Evolutionary conservation across 768 basidiomycete genomes (phyloP).

Genomic region (Cystofilobasidium bisporidii): DNA sequence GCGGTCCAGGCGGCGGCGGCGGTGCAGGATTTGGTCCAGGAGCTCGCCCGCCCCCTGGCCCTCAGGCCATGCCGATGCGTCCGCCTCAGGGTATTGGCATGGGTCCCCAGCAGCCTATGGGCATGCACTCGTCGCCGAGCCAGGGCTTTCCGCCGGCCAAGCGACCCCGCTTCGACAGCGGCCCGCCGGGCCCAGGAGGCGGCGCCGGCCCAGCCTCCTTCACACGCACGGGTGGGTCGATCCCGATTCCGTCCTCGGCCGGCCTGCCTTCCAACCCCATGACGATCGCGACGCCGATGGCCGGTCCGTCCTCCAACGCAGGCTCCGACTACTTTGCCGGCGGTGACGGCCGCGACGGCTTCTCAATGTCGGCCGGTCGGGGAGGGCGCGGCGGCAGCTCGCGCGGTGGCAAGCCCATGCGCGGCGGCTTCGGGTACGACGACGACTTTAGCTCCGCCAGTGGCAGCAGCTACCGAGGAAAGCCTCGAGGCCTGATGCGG

Average conservation of each 20-base stretch:
- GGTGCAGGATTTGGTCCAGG: background rate
- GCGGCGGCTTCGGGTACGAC: conserved; percentile 9
- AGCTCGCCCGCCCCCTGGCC: conserved; percentile 12
- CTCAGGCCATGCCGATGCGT: conserved; percentile 7
- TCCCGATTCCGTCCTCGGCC: conserved; percentile 9
- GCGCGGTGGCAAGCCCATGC: background rate
- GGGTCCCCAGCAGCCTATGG: background rate
- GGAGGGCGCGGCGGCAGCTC: background rate
- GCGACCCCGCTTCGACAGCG: conserved; percentile 70
- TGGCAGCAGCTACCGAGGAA: conserved; percentile 5
- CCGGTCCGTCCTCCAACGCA: conserved; percentile 37
- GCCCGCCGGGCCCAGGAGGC: conserved; percentile 43
- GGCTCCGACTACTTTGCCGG: conserved; percentile 49
- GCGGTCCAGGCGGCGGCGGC: background rate
- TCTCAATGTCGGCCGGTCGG: conserved; percentile 12
- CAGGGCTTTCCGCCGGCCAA: conserved; percentile 66
- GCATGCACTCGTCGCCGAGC: background rate
- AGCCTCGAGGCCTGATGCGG: conserved; percentile 10
- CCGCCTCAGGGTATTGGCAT: background rate
- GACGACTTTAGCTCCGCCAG: background rate
- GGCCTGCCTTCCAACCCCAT: background rate
- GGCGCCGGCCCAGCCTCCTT: conserved; percentile 44
- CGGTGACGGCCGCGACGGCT: conserved; percentile 31
- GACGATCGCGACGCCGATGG: conserved; percentile 25
- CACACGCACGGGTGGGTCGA: conserved; percentile 46